Evolutionary conservation across 768 basidiomycete species (phyloP).

Genomic region (Fomitopsis serialis): DNA sequence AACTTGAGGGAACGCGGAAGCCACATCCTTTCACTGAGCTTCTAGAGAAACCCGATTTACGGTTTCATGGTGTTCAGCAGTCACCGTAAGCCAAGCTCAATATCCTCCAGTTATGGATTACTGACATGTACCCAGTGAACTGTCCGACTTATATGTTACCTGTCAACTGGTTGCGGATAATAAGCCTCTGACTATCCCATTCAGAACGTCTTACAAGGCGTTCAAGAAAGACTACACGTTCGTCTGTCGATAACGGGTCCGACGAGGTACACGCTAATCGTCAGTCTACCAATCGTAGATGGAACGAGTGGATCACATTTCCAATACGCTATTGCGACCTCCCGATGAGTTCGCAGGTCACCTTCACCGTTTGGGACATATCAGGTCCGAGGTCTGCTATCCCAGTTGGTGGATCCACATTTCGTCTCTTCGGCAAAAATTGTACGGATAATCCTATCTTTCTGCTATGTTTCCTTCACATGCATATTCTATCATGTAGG

Average conservation of each 20-base stretch:
- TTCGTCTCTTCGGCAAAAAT: constrained; percentile 88
- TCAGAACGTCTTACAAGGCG: constrained; percentile 87
- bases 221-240: constrained; percentile 82
- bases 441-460: constrained; percentile 38
- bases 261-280: neutral
- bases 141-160: constrained; percentile 91
- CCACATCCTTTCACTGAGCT: constrained; percentile 73
- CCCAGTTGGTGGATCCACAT: constrained; percentile 89
- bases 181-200: constrained; percentile 87
- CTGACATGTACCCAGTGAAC: constrained; percentile 44
- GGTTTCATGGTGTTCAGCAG: constrained; percentile 82
- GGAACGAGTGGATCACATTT: constrained; percentile 94
- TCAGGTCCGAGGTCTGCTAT: constrained; percentile 72
- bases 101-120: constrained; percentile 11
- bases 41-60: constrained; percentile 75
- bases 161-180: constrained; percentile 92
- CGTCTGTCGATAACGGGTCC: constrained; percentile 17
- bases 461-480: neutral
- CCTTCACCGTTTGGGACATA: constrained; percentile 96
- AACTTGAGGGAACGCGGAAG: constrained; percentile 78
- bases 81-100: constrained; percentile 48
- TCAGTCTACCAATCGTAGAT: constrained; percentile 37
- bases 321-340: constrained; percentile 93
- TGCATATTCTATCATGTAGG: constrained; percentile 42
- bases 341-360: constrained; percentile 83